Conservation (phyloP, 352 stramenopile species). For the Phytophthora tubulina region DNA sequence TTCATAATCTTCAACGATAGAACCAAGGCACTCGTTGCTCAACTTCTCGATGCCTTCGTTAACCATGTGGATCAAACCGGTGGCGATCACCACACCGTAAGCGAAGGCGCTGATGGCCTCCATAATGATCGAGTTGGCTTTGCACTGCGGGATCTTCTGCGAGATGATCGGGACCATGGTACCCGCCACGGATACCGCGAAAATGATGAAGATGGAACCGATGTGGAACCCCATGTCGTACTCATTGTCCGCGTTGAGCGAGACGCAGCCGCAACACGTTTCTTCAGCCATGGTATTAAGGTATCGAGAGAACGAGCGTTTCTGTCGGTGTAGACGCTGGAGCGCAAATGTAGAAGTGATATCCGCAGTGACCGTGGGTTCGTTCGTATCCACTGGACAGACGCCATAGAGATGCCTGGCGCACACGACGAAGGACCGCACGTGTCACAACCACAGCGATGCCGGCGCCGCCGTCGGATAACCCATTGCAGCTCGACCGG, state of each 20-base stretch:
- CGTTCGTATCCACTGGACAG: slow-evolving; percentile 3
- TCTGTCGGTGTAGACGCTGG: slow-evolving; percentile 8
- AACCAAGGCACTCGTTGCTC: slow-evolving; percentile 62
- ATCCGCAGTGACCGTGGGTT: slow-evolving; percentile 1
- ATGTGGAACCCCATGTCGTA: slow-evolving; percentile 67
- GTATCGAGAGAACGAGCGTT: not conserved
- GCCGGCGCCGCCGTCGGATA: slow-evolving; percentile 32
- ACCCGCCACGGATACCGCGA: slow-evolving; percentile 55
- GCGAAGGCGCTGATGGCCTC: slow-evolving; percentile 67
- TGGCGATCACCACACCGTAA: slow-evolving; percentile 74
- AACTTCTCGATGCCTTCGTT: slow-evolving; percentile 69
- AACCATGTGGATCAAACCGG: slow-evolving; percentile 80
- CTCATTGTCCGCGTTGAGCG: slow-evolving; percentile 42
- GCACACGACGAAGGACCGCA: not conserved
- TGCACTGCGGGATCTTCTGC: slow-evolving; percentile 44
- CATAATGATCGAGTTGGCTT: slow-evolving; percentile 56
- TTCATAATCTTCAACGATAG: slow-evolving; percentile 61
- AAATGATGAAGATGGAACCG: slow-evolving; percentile 64
- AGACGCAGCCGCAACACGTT: slow-evolving; percentile 54
- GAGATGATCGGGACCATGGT: slow-evolving; percentile 58
- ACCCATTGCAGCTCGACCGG: slow-evolving; percentile 15
- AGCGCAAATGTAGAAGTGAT: slow-evolving; percentile 30
- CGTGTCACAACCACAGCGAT: slow-evolving; percentile 24
- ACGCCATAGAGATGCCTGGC: slow-evolving; percentile 16
- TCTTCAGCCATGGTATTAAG: slow-evolving; percentile 42